Conservation (phyloP, 2,329 filamentous ascomycete genomes). For the Fonsecaea pedrosoi region DNA sequence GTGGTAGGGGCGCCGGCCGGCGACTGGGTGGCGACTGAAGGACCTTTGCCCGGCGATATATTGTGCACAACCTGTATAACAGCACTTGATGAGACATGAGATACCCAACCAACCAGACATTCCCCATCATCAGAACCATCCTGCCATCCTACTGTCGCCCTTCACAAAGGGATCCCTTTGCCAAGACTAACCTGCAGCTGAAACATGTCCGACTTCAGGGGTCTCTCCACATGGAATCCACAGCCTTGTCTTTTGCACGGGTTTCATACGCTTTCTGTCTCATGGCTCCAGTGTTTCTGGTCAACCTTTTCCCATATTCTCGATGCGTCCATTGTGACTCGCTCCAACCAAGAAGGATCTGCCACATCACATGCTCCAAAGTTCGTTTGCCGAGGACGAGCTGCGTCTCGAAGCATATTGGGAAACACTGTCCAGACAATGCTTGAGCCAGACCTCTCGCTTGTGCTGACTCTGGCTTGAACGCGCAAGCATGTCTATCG, state of each 20-base stretch:
- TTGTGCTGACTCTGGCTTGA: background rate
- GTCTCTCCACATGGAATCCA: slow-evolving; percentile 20
- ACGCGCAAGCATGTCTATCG: slow-evolving; percentile 7
- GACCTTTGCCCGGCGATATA: background rate
- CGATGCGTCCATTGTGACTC: slow-evolving; percentile 7
- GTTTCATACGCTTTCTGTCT: slow-evolving; percentile 30
- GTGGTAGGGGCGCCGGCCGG: slow-evolving; percentile 49
- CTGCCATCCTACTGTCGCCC: background rate
- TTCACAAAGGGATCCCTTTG: background rate
- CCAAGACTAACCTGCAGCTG: slow-evolving; percentile 22
- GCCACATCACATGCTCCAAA: slow-evolving; percentile 27
- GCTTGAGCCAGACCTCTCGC: slow-evolving; percentile 6
- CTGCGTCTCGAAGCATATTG: slow-evolving; percentile 19
- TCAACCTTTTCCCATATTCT: slow-evolving; percentile 14
- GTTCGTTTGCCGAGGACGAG: slow-evolving; percentile 3
- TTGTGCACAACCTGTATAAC: slow-evolving; percentile 29
- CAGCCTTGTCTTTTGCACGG: slow-evolving; percentile 30
- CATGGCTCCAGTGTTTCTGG: slow-evolving; percentile 25
- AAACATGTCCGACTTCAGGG: slow-evolving; percentile 25
- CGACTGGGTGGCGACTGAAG: slow-evolving; percentile 49
- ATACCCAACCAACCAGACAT: slow-evolving; percentile 28
- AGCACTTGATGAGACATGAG: slow-evolving; percentile 21
- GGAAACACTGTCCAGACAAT: slow-evolving; percentile 12
- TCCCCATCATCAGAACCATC: background rate
- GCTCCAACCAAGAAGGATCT: slow-evolving; percentile 13